Evolutionary conservation across 176 grass and related monocot genomes (phyloP).

Genomic region (Eragrostis curvula): DNA sequence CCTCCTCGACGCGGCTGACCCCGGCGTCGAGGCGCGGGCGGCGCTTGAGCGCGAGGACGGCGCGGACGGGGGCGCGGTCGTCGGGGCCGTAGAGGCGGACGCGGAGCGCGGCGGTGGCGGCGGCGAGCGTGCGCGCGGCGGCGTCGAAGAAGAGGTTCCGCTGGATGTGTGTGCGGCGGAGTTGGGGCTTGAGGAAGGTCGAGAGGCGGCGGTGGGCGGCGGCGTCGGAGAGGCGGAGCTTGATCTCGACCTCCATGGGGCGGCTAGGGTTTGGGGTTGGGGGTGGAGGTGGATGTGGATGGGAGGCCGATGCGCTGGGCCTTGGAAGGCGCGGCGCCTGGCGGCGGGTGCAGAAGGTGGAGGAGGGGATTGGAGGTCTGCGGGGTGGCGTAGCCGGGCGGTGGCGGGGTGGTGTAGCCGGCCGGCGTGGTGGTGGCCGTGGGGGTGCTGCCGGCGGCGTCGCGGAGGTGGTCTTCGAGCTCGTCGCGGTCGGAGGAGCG

Average conservation of each 20-base stretch:
- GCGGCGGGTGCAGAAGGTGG: constrained; percentile 59
- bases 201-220: constrained; percentile 75
- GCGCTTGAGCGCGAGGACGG: constrained; percentile 83
- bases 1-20: constrained; percentile 84
- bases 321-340: constrained; percentile 63
- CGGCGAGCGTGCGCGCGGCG: constrained; percentile 57
- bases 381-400: neutral
- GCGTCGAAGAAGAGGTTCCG: constrained; percentile 90
- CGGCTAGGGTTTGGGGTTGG: constrained; percentile 32
- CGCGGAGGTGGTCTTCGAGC: constrained; percentile 64
- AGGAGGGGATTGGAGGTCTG: constrained; percentile 54
- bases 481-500: constrained; percentile 76
- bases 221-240: constrained; percentile 75
- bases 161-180: constrained; percentile 70
- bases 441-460: constrained; percentile 31
- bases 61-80: constrained; percentile 42
- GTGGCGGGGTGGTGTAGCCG: constrained; percentile 33
- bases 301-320: constrained; percentile 80
- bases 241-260: constrained; percentile 89
- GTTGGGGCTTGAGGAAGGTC: constrained; percentile 58
- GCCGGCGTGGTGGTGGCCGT: constrained; percentile 19
- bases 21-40: constrained; percentile 64
- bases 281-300: constrained; percentile 22
- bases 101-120: constrained; percentile 68
- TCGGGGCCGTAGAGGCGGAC: constrained; percentile 70